A percentile compares a stretch with the other conserved stretches of the same genome.
phyloP scores from a whole-genome alignment of 306 rosid genomes.

The Trifolium subterraneum region DNA sequence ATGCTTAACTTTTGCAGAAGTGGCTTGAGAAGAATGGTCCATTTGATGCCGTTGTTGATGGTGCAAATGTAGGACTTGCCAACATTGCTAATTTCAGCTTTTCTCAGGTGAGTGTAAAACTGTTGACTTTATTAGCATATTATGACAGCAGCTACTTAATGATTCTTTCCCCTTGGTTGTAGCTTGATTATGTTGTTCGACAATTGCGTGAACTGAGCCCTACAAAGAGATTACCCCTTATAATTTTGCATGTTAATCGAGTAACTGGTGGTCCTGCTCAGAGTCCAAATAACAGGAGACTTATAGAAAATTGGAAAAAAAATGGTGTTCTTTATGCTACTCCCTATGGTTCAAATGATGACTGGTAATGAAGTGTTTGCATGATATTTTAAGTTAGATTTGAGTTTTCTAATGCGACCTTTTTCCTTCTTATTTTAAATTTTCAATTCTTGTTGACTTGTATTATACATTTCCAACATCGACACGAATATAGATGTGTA shows the following conservation, averaged over 20 bases:
- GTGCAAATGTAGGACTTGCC: slow-evolving; percentile 80
- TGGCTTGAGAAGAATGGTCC: slow-evolving; percentile 88
- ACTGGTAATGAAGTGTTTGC: slow-evolving; percentile 63
- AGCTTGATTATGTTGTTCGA: slow-evolving; percentile 72
- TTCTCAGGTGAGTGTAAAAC: slow-evolving; percentile 58
- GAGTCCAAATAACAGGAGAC: slow-evolving; percentile 64
- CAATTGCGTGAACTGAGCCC: slow-evolving; percentile 71
- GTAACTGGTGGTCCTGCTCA: slow-evolving; percentile 75
- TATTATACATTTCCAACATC: slow-evolving; percentile 21
- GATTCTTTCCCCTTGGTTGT: slow-evolving; percentile 50
- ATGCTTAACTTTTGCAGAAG: slow-evolving; percentile 67
- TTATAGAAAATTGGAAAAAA: slow-evolving; percentile 73
- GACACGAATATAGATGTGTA: slow-evolving; percentile 3
- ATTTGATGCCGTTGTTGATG: slow-evolving; percentile 90
- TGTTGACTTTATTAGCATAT: slow-evolving; percentile 31
- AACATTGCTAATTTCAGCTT: slow-evolving; percentile 60
- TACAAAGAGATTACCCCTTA: slow-evolving; percentile 78
- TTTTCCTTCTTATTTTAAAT: slow-evolving; percentile 4
- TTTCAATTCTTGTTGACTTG: slow-evolving; percentile 32
- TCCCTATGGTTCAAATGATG: slow-evolving; percentile 90
- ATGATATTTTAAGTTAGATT: slow-evolving; percentile 30
- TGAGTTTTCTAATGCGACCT: slow-evolving; percentile 31
- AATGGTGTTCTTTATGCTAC: slow-evolving; percentile 78
- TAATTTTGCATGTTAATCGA: slow-evolving; percentile 81
- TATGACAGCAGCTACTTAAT: slow-evolving; percentile 35